Evolutionary conservation across 768 basidiomycete genomes (phyloP), one percentile per base, ranked within the genome.

Genomic region (Russula griseocarnosa): DNA sequence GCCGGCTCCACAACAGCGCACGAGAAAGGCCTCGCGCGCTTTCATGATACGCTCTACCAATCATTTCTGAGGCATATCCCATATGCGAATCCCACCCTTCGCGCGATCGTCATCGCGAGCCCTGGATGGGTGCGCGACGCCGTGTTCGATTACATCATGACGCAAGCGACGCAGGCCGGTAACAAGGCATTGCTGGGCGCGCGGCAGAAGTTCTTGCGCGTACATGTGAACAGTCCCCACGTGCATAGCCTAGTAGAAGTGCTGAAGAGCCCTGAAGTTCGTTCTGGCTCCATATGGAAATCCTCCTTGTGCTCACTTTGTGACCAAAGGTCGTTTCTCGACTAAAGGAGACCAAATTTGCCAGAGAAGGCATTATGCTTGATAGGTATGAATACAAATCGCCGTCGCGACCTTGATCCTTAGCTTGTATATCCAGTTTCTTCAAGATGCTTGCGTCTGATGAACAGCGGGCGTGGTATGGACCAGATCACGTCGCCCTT

Each of bases 391-490:
- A 61, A 24, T 58, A 14, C 5, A 18, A 26, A 16, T 38, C 54
- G n/a, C 47, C 4, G 11, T 42, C 38, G 13, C 14, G 36, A 11
- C 18, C 14, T 8, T 26, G 5, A 34, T 34, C 58, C 26, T 38
- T 51, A 9, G 20, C 36, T 59, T 56, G 13, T 22, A 28, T 11
- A 38, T 36, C 3, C 68, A 98, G 95, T 69, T 99, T 99, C 78
- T 94, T 94, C 78, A 99, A 98, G 75, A 98, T 95, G 94, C 83
- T 98, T 32, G 93, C 89, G 0, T 82, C 82, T 1, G 95, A 99
- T 69, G 95, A 98, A 73, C 86, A 95, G 79, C 83, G 97, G 60
- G 97, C 97, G 5, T 99, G 97, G 97, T 99, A 99, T 74, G 97
- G 96, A 1, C 92, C 95, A 14, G 87, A 92, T 55, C 97, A 99